phyloP scores from a whole-genome alignment of 179 eudicot species.

The Beta macrorhiza region DNA sequence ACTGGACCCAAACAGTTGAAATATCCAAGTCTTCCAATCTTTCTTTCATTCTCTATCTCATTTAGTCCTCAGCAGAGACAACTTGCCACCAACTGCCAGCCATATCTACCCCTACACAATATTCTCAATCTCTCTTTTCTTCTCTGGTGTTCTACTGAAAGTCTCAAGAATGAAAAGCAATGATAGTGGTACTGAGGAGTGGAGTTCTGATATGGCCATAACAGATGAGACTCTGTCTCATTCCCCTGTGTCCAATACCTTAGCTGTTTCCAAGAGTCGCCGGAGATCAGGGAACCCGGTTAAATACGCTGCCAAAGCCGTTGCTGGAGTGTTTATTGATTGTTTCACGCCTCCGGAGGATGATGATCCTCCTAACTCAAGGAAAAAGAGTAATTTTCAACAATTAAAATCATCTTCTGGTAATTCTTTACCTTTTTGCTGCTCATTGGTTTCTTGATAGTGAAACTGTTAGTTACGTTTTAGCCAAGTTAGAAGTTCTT shows the following conservation, averaged over 20 bases:
- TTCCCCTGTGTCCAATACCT: constrained; percentile 13
- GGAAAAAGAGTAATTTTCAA: constrained; percentile 5
- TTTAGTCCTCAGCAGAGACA: background rate
- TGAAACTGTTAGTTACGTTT: background rate
- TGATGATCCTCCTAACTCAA: background rate
- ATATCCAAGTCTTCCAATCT: constrained; percentile 16
- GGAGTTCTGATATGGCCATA: constrained; percentile 15
- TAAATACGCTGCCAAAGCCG: constrained; percentile 44
- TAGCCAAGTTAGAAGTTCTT: background rate
- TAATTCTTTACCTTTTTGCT: constrained; percentile 10
- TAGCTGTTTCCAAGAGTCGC: constrained; percentile 10
- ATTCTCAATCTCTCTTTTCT: background rate
- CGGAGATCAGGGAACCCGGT: constrained; percentile 24
- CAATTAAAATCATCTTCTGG: constrained; percentile 35
- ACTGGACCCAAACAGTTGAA: constrained; percentile 12
- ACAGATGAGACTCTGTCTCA: constrained; percentile 18
- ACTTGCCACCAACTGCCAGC: constrained; percentile 6
- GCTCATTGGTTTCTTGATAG: background rate
- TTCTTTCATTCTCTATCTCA: constrained; percentile 7
- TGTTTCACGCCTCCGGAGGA: constrained; percentile 72
- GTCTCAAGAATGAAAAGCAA: constrained; percentile 13
- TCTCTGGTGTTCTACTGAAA: background rate
- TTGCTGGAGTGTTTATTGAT: constrained; percentile 50
- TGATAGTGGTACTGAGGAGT: background rate
- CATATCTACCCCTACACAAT: background rate